Evolutionary conservation across 2,329 filamentous ascomycete genomes (phyloP), one percentile per base, ranked within the genome.

Genomic region (Didymella exigua): DNA sequence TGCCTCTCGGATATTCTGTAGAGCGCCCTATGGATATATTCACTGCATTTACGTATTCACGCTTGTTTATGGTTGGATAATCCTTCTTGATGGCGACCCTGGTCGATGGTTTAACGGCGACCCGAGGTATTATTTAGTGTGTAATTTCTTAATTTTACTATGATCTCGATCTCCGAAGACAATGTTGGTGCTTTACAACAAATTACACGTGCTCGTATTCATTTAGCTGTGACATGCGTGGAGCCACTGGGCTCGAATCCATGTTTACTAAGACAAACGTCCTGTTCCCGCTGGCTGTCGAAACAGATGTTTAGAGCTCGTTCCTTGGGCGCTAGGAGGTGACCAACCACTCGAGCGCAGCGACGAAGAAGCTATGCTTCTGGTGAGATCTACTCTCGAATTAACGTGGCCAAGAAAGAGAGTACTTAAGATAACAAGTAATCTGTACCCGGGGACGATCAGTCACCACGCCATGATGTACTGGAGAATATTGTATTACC

Each of bases 121-220:
- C 37, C 18, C 16, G 26, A 48, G 54, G 54, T 48, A 48, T 48
- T 45, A 52, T 52, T 41, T 56, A 56, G 48, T 56, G 54, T 56
- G 48, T 56, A 56, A 56, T 56, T 36, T 21, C 42, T 38, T 48
- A 56, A 56, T 56, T 14, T 34, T 48, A 51, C 41, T 42, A 24
- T 21, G 21, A 45, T 26, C 19, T 26, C 40, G 42, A 50, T 41
- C 18, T 47, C 52, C 34, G 36, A 46, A 40, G 16, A 13, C 9
- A 11, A 9, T 6, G 47, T 50, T 46, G 37, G 42, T 42, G 52
- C 46, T 23, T 42, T 36, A 19, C 34, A 36, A n/a, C 31, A 29
- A 29, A 45, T 45, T 40, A 16, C 26, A 8, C 8, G 9, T 11
- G 33, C 40, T 47, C 36, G 41, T 55, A 19, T 47, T 50, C 41